Base-by-base conservation (phyloP, 345 rosid species). In the Camelina laxa region DNA sequence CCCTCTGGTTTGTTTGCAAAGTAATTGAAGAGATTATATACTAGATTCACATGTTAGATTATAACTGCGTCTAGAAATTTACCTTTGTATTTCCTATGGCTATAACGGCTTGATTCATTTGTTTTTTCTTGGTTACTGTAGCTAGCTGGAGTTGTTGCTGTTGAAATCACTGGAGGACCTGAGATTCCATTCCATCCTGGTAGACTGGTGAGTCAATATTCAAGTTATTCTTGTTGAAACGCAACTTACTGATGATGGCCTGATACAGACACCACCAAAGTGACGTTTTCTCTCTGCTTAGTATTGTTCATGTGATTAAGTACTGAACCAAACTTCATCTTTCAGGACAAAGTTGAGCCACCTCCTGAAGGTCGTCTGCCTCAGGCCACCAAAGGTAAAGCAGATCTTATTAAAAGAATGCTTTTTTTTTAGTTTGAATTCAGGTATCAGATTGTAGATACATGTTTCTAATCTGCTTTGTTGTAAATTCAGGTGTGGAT, bases 301-400 rank as follows among this genome's bases (percentile, higher is more conserved):
- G 57, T n/a, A 48, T 6, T 42, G 63, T 24, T 30, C 33, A 36
- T 65, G 38, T 60, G 64, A 53, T 33, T 51, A 4, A 42, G 2
- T 33, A 27, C 30, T 33, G n/a, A 54, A 41, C 15, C 35, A 3
- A 63, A 16, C 22, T 36, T 64, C 2, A 14, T 63, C 4, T 45
- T 47, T 38, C 87, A 91, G 96, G 98, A 93, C 87, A 93, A 91
- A 80, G 81, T 69, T 24, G 85, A 80, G 22, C 89, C 93, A 67
- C 93, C 98, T 14, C 96, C 93, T 3, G 96, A 94, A 66, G 98
- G 97, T 35, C 91, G 98, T 44, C 75, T 94, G n/a, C 98, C 98
- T 31, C 79, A 85, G 61, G 96, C 96, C 53, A 83, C 88, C 12
- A 80, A 94, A 74, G 97, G 98, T 91, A 58, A 65, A 54, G 1